These are phyloP conservation scores for Cladosporium sp. DNA, from an alignment of 2,329 filamentous ascomycete genomes.

Conservation along the genomic window DNA sequence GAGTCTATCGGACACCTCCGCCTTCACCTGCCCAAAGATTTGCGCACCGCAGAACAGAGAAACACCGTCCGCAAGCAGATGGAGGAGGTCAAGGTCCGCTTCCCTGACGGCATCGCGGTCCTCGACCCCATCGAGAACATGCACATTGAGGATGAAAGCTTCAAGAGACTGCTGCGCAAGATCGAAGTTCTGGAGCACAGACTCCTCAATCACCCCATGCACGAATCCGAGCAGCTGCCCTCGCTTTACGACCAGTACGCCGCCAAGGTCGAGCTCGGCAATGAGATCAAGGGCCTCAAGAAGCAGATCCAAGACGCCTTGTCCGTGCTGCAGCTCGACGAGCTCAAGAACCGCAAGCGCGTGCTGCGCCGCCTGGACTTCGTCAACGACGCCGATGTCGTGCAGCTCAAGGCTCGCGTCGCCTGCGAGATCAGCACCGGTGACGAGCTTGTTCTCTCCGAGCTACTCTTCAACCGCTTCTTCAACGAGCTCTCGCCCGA, in stretches of 20 bases:
- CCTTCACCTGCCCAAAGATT: constrained; percentile 73
- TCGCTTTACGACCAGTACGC: constrained; percentile 84
- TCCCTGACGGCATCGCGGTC: constrained; percentile 84
- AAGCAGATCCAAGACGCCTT: constrained; percentile 79
- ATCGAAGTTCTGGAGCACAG: constrained; percentile 94
- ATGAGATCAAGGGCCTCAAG: constrained; percentile 81
- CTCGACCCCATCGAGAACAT: constrained; percentile 95
- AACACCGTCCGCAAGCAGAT: constrained; percentile 63
- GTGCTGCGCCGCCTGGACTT: constrained; percentile 91
- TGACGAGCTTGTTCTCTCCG: constrained; percentile 86
- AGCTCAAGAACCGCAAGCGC: constrained; percentile 91
- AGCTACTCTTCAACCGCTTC: constrained; percentile 93
- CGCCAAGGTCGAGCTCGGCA: constrained; percentile 66
- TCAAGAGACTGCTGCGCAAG: constrained; percentile 87
- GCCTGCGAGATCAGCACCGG: constrained; percentile 97
- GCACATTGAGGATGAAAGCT: constrained; percentile 84
- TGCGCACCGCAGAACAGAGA: constrained; percentile 61
- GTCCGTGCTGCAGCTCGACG: constrained; percentile 87
- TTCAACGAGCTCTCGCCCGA: constrained; percentile 94
- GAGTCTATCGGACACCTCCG: constrained; percentile 78
- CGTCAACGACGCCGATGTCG: constrained; percentile 91
- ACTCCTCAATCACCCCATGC: constrained; percentile 79
- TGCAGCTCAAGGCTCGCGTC: constrained; percentile 93
- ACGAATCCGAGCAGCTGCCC: constrained; percentile 78
- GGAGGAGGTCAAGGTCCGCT: constrained; percentile 74